phyloP scores from a whole-genome alignment of 495 filamentous ascomycete genomes.

The Hyaloscypha hepaticicola region DNA sequence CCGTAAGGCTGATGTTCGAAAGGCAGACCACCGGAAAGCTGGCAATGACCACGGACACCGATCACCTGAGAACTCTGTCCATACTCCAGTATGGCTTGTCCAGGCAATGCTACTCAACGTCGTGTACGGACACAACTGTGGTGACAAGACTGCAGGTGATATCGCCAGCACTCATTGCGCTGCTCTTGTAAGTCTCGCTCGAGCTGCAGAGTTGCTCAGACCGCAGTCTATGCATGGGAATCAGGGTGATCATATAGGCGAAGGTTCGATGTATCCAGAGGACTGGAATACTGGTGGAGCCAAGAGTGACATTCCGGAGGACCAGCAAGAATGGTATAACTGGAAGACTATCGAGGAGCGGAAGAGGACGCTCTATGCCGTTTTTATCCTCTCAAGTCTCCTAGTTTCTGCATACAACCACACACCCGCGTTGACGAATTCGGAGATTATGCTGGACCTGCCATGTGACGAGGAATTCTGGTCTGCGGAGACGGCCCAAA shows the following conservation, averaged over 20 bases:
- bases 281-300: constrained; percentile 23
- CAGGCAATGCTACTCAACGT: constrained; percentile 98
- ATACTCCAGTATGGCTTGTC: constrained; percentile 95
- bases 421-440: constrained; percentile 86
- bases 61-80: constrained; percentile 62
- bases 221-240: constrained; percentile 36
- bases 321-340: constrained; percentile 79
- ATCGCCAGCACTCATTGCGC: constrained; percentile 91
- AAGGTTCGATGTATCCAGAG: constrained; percentile 41
- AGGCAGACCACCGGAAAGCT: constrained; percentile 66
- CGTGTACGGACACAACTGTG: constrained; percentile 93
- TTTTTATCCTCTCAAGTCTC: constrained; percentile 88
- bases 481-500: constrained; percentile 74
- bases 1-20: constrained; percentile 83
- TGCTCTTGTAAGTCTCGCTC: constrained; percentile 85
- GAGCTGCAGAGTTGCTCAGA: constrained; percentile 73
- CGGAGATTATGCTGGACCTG: constrained; percentile 86
- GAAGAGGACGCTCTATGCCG: constrained; percentile 88
- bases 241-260: constrained; percentile 42
- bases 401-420: constrained; percentile 92
- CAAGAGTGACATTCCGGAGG: constrained; percentile 53
- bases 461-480: constrained; percentile 95
- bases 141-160: constrained; percentile 84
- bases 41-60: constrained; percentile 44
- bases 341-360: constrained; percentile 91